Evolutionary conservation across 2,329 filamentous ascomycete genomes (phyloP).

Genomic region (Cladophialophora carrionii): DNA sequence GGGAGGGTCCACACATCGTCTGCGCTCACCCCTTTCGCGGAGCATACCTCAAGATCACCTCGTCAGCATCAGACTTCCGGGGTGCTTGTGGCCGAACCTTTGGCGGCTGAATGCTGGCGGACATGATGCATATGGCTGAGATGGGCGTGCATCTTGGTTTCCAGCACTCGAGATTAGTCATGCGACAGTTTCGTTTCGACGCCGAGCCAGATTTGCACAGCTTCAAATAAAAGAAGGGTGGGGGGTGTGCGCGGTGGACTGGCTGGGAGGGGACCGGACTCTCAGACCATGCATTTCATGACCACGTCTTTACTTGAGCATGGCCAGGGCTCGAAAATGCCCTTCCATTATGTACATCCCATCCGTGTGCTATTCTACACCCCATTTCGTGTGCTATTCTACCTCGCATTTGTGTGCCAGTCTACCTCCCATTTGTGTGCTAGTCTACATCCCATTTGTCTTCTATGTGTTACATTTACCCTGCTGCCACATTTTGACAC

Average conservation of each 20-base stretch:
- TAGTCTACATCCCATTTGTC: slow-evolving; percentile 22
- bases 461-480: slow-evolving; percentile 24
- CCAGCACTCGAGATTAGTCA: background rate
- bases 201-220: slow-evolving; percentile 1
- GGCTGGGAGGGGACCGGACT: slow-evolving; percentile 5
- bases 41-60: background rate
- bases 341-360: slow-evolving; percentile 23
- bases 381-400: slow-evolving; percentile 25
- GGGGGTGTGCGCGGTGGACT: too few relatives aligned
- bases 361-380: slow-evolving; percentile 24
- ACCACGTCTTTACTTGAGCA: slow-evolving; percentile 20
- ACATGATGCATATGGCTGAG: slow-evolving; percentile 1
- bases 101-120: background rate
- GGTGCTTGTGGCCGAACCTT: background rate
- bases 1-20: background rate
- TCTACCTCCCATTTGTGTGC: slow-evolving; percentile 24
- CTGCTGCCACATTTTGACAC: slow-evolving; percentile 53
- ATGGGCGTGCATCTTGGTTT: background rate
- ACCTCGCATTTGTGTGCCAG: slow-evolving; percentile 23
- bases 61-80: background rate
- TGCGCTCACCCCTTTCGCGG: background rate
- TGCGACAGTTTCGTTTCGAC: background rate
- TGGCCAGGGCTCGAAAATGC: slow-evolving; percentile 22
- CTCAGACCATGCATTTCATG: slow-evolving; percentile 11
- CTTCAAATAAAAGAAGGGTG: too few relatives aligned